Percentiles rank a stretch among this genome's conserved stretches.
These are phyloP conservation scores for Leccinum ochraceum DNA, from an alignment of 768 basidiomycete species.

Conservation along the genomic window DNA sequence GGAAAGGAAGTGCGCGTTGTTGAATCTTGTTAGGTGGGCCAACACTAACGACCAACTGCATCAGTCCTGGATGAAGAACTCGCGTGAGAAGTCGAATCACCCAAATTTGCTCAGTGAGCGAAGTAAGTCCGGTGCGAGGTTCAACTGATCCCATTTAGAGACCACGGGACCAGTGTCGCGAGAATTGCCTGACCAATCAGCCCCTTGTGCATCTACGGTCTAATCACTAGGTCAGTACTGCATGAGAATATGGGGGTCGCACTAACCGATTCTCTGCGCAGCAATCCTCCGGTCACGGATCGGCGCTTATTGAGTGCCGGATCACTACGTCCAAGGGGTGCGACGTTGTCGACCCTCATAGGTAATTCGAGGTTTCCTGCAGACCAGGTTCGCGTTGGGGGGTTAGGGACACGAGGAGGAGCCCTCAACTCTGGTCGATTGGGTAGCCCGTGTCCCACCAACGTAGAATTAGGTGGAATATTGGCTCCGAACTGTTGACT, in stretches of 20 bases:
- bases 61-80: slow-evolving; percentile 18
- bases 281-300: slow-evolving; percentile 60
- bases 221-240: slow-evolving; percentile 20
- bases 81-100: slow-evolving; percentile 46
- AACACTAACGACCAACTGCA: slow-evolving; percentile 52
- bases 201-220: slow-evolving; percentile 58
- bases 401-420: slow-evolving; percentile 60
- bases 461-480: slow-evolving; percentile 36
- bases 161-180: slow-evolving; percentile 80
- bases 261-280: slow-evolving; percentile 74
- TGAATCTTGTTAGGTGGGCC: slow-evolving; percentile 99
- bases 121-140: slow-evolving; percentile 82
- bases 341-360: slow-evolving; percentile 48
- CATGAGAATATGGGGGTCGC: slow-evolving; percentile 38
- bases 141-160: slow-evolving; percentile 95
- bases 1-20: slow-evolving; percentile 93
- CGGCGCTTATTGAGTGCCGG: slow-evolving; percentile 69
- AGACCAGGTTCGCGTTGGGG: slow-evolving; percentile 83
- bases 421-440: slow-evolving; percentile 65
- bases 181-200: slow-evolving; percentile 52
- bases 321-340: slow-evolving; percentile 39
- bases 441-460: slow-evolving; percentile 62
- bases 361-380: slow-evolving; percentile 78
- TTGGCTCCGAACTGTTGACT: slow-evolving; percentile 41
- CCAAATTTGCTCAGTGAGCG: slow-evolving; percentile 92